phyloP scores from a whole-genome alignment of 2,329 filamentous ascomycete species.

The Diaporthe eres region DNA sequence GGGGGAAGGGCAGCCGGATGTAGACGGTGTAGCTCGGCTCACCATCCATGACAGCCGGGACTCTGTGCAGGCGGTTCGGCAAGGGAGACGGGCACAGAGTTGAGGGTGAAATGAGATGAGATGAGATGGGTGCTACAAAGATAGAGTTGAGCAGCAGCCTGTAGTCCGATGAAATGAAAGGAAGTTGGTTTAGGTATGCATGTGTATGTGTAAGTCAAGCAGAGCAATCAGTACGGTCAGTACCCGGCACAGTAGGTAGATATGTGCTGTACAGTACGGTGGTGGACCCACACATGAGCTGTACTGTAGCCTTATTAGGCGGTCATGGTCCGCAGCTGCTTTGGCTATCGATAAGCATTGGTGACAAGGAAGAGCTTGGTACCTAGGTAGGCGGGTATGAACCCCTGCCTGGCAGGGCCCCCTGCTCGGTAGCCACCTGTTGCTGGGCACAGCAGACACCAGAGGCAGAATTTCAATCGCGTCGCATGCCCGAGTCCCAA shows the following conservation, averaged over 20 bases:
- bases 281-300: not conserved
- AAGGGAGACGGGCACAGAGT: not conserved
- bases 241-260: conserved; percentile 4
- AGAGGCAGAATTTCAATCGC: conserved; percentile 38
- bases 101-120: not conserved
- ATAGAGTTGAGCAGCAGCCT: not conserved
- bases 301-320: not conserved
- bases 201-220: conserved; percentile 30
- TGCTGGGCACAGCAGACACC: conserved; percentile 33
- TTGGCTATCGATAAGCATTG: conserved; percentile 22
- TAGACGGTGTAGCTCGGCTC: conserved; percentile 81
- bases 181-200: not conserved
- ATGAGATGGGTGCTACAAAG: conserved; percentile 13
- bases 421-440: conserved; percentile 9
- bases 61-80: not conserved
- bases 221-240: conserved; percentile 16
- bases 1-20: conserved; percentile 88
- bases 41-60: conserved; percentile 49
- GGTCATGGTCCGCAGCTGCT: not conserved
- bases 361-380: conserved; percentile 32
- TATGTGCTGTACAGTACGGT: not conserved
- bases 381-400: not conserved
- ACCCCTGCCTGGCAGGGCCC: conserved; percentile 14
- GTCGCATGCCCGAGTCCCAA: conserved; percentile 9
- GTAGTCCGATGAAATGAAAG: conserved; percentile 24